Evolutionary conservation across 768 basidiomycete species (phyloP).

Genomic region (Suillus weaverae): DNA sequence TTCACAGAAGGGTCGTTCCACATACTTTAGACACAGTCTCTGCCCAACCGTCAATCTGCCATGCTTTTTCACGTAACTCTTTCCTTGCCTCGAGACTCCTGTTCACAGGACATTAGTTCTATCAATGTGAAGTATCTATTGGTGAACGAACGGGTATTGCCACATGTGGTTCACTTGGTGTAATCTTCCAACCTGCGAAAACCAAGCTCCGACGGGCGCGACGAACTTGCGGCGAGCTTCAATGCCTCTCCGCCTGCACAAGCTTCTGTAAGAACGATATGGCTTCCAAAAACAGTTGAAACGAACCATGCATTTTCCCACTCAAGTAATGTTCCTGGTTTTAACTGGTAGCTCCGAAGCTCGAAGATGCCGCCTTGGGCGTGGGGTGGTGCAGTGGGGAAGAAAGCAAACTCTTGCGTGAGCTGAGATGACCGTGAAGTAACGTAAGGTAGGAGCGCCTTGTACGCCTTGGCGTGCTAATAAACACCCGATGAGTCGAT

Average conservation of each 20-base stretch:
- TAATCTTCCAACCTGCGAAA: conserved; percentile 80
- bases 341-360: conserved; percentile 82
- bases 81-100: conserved; percentile 81
- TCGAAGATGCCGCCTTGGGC: conserved; percentile 92
- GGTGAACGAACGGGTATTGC: conserved; percentile 82
- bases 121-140: conserved; percentile 3
- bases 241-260: conserved; percentile 81
- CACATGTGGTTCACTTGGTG: conserved; percentile 95
- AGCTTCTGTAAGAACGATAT: conserved; percentile 7
- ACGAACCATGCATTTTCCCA: conserved; percentile 92
- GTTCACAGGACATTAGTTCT: conserved; percentile 14
- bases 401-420: conserved; percentile 93
- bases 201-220: conserved; percentile 89
- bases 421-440: conserved; percentile 74
- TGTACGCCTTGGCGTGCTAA: conserved; percentile 68
- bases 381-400: conserved; percentile 87
- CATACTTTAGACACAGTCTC: conserved; percentile 87
- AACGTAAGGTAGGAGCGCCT: conserved; percentile 76
- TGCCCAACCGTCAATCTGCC: conserved; percentile 95
- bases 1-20: conserved; percentile 15
- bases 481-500: conserved; percentile 3
- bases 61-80: conserved; percentile 83
- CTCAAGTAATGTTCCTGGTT: conserved; percentile 87
- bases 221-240: conserved; percentile 90
- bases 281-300: background rate